These are phyloP conservation scores for Camillea tinctor DNA, from an alignment of 2,329 filamentous ascomycete species.

Conservation along the genomic window DNA sequence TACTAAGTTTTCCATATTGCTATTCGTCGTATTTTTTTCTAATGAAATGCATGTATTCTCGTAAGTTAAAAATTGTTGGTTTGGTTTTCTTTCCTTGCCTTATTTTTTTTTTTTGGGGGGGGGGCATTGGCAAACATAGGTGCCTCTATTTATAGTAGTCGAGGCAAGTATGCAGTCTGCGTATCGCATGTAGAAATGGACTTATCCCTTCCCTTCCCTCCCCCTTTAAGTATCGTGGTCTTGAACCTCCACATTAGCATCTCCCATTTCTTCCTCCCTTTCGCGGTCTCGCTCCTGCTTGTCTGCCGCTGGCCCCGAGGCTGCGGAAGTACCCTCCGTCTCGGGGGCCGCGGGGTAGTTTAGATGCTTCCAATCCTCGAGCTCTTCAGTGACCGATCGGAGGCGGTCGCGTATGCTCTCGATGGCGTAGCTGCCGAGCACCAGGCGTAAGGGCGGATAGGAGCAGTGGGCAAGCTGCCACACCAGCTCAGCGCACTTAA, in stretches of 20 bases:
- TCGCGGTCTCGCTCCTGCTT: slow-evolving; percentile 35
- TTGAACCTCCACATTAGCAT: slow-evolving; percentile 16
- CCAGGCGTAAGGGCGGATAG: slow-evolving; percentile 82
- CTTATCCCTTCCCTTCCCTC: background rate
- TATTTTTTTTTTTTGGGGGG: too few relatives aligned
- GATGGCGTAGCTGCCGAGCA: slow-evolving; percentile 92
- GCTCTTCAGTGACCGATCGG: slow-evolving; percentile 88
- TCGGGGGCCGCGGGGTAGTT: slow-evolving; percentile 56
- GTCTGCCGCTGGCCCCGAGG: slow-evolving; percentile 26
- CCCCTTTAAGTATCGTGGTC: slow-evolving; percentile 6
- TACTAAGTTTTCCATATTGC: too few relatives aligned
- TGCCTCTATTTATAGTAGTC: background rate
- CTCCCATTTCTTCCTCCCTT: slow-evolving; percentile 28
- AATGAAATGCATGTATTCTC: too few relatives aligned
- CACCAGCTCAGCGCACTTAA: slow-evolving; percentile 88
- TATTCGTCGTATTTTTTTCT: too few relatives aligned
- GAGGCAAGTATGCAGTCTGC: too few relatives aligned
- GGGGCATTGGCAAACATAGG: background rate
- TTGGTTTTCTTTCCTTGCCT: too few relatives aligned
- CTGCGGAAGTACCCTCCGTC: background rate
- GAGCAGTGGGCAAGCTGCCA: slow-evolving; percentile 94
- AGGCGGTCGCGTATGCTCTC: slow-evolving; percentile 91
- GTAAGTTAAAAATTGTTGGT: too few relatives aligned
- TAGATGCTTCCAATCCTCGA: slow-evolving; percentile 89
- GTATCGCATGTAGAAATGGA: background rate